Percentiles rank a stretch among this genome's conserved stretches.
Conservation (phyloP, 495 filamentous ascomycete species). For the Talaromyces borbonicus region DNA sequence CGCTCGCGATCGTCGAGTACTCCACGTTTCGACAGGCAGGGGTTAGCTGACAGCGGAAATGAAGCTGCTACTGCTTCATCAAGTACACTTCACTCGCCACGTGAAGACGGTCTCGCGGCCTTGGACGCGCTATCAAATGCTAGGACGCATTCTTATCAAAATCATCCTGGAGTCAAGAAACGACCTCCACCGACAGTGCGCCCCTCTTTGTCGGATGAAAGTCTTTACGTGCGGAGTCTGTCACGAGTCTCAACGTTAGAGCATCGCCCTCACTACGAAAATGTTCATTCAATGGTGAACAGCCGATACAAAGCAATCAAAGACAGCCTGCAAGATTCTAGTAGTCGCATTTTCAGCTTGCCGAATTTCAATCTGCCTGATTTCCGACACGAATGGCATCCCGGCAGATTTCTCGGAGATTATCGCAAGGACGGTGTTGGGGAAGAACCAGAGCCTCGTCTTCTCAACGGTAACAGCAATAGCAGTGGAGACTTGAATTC, state of each 20-base stretch:
- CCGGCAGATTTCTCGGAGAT: constrained; percentile 14
- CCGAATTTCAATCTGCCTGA: constrained; percentile 45
- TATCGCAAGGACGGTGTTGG: constrained; percentile 11
- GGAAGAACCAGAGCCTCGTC: too few species aligned
- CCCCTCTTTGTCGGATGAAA: constrained; percentile 65
- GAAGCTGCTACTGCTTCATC: background rate
- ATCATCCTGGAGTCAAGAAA: background rate
- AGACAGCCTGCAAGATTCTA: constrained; percentile 74
- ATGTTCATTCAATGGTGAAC: constrained; percentile 70
- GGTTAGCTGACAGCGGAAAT: background rate
- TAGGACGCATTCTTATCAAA: constrained; percentile 1
- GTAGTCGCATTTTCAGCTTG: constrained; percentile 59
- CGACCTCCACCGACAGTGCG: constrained; percentile 29
- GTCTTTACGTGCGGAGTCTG: constrained; percentile 50
- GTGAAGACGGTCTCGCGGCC: constrained; percentile 1
- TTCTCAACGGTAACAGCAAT: background rate
- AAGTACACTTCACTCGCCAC: background rate
- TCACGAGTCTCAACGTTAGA: constrained; percentile 76
- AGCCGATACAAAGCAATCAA: constrained; percentile 84
- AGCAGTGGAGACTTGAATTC: constrained; percentile 6
- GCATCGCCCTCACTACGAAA: constrained; percentile 65
- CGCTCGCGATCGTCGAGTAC: constrained; percentile 2
- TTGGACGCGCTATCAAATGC: background rate
- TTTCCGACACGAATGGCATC: constrained; percentile 32
- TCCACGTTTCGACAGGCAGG: background rate